These are phyloP conservation scores for Beauveria sp. DNA, from an alignment of 2,329 filamentous ascomycete species.

Conservation along the genomic window DNA sequence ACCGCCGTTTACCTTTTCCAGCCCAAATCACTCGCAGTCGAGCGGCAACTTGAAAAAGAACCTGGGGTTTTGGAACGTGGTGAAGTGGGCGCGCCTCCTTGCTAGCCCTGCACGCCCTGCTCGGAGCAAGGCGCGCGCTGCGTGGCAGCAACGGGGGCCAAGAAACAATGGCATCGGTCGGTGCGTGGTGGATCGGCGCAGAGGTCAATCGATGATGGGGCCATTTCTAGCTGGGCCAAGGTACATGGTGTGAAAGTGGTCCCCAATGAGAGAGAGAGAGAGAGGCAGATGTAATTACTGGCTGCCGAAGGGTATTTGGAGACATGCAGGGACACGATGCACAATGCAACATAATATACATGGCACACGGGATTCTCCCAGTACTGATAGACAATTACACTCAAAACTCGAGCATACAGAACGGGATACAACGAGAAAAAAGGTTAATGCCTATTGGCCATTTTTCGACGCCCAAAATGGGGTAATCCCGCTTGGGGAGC, in stretches of 20 bases:
- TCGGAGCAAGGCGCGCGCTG: background rate
- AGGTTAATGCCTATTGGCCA: too few species aligned
- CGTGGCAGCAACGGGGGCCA: background rate
- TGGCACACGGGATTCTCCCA: too few species aligned
- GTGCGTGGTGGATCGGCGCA: slow-evolving; percentile 3
- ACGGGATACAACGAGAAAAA: too few species aligned
- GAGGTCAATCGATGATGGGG: slow-evolving; percentile 6
- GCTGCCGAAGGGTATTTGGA: too few species aligned
- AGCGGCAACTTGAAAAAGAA: background rate
- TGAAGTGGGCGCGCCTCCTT: background rate
- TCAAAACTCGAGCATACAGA: too few species aligned
- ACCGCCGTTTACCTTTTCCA: too few species aligned
- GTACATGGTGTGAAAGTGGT: background rate
- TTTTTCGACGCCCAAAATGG: too few species aligned
- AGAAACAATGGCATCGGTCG: background rate
- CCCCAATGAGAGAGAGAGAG: background rate
- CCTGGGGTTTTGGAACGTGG: background rate
- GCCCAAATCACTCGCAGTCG: background rate
- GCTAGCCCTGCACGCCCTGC: background rate
- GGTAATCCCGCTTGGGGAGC: too few species aligned
- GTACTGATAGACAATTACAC: too few species aligned
- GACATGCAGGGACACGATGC: too few species aligned
- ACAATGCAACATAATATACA: too few species aligned
- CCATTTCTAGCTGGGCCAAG: background rate
- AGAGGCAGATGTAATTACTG: background rate